Conservation (phyloP, 768 basidiomycete species). For the Dentipellis fragilis region DNA sequence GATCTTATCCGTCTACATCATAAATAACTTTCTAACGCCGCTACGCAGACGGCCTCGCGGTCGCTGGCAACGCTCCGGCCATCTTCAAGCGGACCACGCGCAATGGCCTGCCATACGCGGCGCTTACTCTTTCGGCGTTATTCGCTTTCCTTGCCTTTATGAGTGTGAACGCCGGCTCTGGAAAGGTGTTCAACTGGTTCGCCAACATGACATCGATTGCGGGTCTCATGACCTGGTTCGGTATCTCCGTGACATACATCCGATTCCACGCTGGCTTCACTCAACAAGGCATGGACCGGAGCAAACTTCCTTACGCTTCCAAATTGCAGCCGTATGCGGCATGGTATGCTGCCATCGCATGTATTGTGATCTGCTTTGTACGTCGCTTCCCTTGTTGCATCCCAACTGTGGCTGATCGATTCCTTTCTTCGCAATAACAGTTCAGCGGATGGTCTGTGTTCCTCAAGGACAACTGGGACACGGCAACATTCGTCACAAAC, state of each 20-base stretch:
- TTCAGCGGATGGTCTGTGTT: constrained; percentile 43
- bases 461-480: constrained; percentile 41
- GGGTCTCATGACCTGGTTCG: constrained; percentile 36
- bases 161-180: constrained; percentile 58
- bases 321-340: constrained; percentile 64
- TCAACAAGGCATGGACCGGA: constrained; percentile 68
- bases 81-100: constrained; percentile 63
- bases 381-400: constrained; percentile 15
- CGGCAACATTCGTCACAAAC: constrained; percentile 67
- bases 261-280: constrained; percentile 78
- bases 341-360: constrained; percentile 32
- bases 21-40: constrained; percentile 1
- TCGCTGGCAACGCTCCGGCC: constrained; percentile 70
- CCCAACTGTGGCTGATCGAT: constrained; percentile 10
- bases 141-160: constrained; percentile 74
- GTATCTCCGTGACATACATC: constrained; percentile 37
- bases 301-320: constrained; percentile 58
- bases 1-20: background rate
- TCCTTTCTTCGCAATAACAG: constrained; percentile 24
- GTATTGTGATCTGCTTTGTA: constrained; percentile 51
- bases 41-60: constrained; percentile 65
- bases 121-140: constrained; percentile 53
- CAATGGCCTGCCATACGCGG: constrained; percentile 67
- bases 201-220: constrained; percentile 45
- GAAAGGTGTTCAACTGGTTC: constrained; percentile 73